Conservation (phyloP, 2,329 filamentous ascomycete species). For the Sporothrix variecibatus region DNA sequence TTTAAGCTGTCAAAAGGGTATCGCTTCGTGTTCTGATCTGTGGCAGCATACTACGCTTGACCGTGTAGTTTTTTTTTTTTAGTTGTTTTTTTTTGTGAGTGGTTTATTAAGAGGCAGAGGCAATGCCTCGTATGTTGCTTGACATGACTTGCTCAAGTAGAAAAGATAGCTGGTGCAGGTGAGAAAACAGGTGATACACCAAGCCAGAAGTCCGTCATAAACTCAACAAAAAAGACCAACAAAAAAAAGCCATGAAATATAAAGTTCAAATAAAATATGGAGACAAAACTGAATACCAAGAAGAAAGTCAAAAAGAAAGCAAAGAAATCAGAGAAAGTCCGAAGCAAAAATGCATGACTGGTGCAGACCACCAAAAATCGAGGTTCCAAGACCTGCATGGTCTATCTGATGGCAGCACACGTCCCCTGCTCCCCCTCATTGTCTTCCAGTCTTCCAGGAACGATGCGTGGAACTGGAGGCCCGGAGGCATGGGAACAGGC, state of each 20-base stretch:
- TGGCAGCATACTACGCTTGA: neutral
- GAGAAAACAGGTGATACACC: too few relatives aligned
- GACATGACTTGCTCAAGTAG: neutral
- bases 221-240: neutral
- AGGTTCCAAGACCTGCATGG: neutral
- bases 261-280: neutral
- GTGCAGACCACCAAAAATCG: neutral
- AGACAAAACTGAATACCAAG: too few relatives aligned
- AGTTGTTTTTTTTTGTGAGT: neutral
- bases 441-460: neutral
- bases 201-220: too few relatives aligned
- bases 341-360: neutral
- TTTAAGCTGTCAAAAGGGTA: neutral
- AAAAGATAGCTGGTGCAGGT: neutral
- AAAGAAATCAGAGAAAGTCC: neutral
- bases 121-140: neutral
- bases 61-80: too few relatives aligned
- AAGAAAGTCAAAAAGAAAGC: neutral
- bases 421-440: neutral
- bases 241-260: neutral
- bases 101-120: neutral
- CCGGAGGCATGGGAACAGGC: neutral
- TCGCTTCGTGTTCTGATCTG: neutral
- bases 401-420: neutral
- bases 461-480: neutral